Conservation (phyloP, 78 protist genomes). For the Guillardia theta region DNA sequence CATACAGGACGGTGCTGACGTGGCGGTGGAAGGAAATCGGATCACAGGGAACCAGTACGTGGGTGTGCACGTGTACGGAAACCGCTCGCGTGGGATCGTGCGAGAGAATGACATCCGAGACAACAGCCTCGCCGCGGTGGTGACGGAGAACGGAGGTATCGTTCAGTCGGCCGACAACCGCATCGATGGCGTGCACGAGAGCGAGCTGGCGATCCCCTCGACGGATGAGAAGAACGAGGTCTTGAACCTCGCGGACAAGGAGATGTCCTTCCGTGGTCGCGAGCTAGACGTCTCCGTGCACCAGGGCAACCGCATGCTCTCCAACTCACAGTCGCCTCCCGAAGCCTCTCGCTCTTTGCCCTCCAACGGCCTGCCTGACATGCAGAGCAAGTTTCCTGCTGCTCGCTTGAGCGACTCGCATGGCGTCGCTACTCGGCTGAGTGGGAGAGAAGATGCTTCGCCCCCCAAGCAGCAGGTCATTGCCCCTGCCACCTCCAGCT, state of each 20-base stretch:
- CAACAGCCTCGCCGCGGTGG: conserved; percentile 12
- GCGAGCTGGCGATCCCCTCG: neutral
- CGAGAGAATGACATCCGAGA: conserved; percentile 17
- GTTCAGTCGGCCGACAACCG: neutral
- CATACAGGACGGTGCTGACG: conserved; percentile 6
- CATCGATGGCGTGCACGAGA: conserved; percentile 19
- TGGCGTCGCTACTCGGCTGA: too few relatives aligned
- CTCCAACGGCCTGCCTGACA: too few relatives aligned
- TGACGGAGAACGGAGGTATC: neutral
- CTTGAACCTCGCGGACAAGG: too few relatives aligned
- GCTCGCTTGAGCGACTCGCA: too few relatives aligned
- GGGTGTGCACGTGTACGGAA: neutral
- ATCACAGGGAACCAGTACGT: conserved; percentile 10
- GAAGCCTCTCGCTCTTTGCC: neutral
- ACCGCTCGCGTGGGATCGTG: neutral
- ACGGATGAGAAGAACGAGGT: too few relatives aligned
- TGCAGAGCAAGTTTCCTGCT: too few relatives aligned
- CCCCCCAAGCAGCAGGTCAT: too few relatives aligned
- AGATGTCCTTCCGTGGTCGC: neutral
- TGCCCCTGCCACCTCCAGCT: too few relatives aligned
- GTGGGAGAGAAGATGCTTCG: too few relatives aligned
- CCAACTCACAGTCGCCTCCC: neutral
- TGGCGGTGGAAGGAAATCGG: neutral
- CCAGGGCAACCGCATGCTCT: neutral
- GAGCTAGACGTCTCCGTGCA: too few relatives aligned